These are phyloP conservation scores for Odonthalia washingtoniensis DNA, from an alignment of 31 red algal genomes.

Conservation along the genomic window DNA sequence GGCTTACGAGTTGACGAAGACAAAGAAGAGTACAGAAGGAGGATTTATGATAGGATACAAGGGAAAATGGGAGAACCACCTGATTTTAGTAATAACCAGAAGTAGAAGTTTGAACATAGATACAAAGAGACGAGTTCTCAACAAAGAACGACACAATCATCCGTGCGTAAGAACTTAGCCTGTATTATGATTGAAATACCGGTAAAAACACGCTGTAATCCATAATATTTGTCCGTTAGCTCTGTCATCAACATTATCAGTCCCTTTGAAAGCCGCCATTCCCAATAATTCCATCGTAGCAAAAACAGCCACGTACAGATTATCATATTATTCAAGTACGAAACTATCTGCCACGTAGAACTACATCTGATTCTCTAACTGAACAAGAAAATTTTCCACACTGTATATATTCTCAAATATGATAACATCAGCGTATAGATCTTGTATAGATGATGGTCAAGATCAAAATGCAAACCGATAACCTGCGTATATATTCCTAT, in stretches of 20 bases:
- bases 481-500: neutral
- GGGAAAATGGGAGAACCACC: too few relatives aligned
- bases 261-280: constrained; percentile 88
- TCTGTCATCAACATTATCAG: constrained; percentile 63
- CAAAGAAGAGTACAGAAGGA: too few relatives aligned
- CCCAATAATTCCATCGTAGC: constrained; percentile 83
- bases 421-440: neutral
- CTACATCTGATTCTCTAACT: neutral
- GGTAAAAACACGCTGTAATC: constrained; percentile 90
- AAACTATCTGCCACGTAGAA: constrained; percentile 69
- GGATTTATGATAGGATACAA: too few relatives aligned
- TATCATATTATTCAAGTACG: constrained; percentile 78
- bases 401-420: neutral
- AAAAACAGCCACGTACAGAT: constrained; percentile 77
- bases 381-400: neutral
- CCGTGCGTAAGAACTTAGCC: constrained; percentile 52
- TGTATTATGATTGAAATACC: constrained; percentile 70
- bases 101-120: too few relatives aligned
- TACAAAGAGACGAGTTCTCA: too few relatives aligned
- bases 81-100: too few relatives aligned
- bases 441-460: neutral
- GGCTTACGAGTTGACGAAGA: too few relatives aligned
- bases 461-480: neutral
- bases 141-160: constrained; percentile 77
- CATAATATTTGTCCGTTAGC: constrained; percentile 86